Conservation (phyloP, 2,329 filamentous ascomycete species). For the Rhynchosporium graminicola region DNA sequence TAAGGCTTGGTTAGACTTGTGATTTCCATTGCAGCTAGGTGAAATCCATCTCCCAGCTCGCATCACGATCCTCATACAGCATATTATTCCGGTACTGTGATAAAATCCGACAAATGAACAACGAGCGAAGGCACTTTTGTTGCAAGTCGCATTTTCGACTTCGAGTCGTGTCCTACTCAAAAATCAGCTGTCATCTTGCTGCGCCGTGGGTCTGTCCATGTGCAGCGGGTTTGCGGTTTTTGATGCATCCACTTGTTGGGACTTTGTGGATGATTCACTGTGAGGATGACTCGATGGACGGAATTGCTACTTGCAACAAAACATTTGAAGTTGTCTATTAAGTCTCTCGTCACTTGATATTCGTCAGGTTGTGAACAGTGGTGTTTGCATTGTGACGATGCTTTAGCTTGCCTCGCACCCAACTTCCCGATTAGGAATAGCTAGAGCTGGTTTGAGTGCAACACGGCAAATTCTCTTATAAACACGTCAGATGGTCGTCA, state of each 20-base stretch:
- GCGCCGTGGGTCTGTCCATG: background rate
- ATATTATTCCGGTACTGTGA: background rate
- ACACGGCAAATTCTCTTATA: too few relatives aligned
- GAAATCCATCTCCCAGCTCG: too few relatives aligned
- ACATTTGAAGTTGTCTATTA: background rate
- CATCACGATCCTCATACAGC: background rate
- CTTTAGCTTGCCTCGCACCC: background rate
- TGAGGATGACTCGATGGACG: constrained; percentile 12
- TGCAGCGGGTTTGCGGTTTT: background rate
- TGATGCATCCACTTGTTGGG: constrained; percentile 4
- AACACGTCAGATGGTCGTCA: too few relatives aligned
- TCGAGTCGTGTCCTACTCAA: constrained; percentile 1
- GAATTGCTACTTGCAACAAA: constrained; percentile 14
- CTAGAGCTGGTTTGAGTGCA: background rate
- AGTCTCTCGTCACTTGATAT: background rate
- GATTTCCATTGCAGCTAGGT: background rate
- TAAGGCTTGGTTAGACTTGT: background rate
- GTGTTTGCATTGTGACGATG: background rate
- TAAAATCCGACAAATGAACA: constrained; percentile 8
- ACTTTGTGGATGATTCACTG: background rate
- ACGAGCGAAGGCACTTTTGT: background rate
- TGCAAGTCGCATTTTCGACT: constrained; percentile 4
- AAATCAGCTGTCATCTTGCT: constrained; percentile 4
- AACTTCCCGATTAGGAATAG: constrained; percentile 7
- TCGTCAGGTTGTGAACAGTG: background rate